A percentile compares a stretch with the other conserved stretches of the same genome.
Evolutionary conservation across 2,329 filamentous ascomycete genomes (phyloP).

Genomic region (Cyphellophora attinorum): DNA sequence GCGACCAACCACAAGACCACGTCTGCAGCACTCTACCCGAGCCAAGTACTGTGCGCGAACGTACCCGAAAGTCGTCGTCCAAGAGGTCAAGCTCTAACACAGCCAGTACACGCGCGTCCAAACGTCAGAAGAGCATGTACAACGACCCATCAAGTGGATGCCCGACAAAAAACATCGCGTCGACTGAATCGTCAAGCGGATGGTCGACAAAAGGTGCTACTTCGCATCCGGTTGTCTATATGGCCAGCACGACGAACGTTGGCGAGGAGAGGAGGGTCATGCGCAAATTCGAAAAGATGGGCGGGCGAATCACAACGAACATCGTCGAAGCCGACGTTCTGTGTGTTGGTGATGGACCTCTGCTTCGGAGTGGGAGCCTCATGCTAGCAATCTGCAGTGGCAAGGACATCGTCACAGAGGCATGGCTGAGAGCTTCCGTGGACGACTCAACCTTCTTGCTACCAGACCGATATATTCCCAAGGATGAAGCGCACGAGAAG

Average conservation of each 20-base stretch:
- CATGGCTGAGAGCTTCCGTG: constrained; percentile 34
- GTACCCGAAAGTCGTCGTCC: too few species aligned
- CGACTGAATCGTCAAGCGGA: too few species aligned
- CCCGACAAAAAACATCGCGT: too few species aligned
- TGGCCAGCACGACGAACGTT: constrained; percentile 8
- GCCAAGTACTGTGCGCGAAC: too few species aligned
- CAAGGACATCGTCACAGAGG: constrained; percentile 36
- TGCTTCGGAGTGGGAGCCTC: constrained; percentile 36
- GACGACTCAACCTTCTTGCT: constrained; percentile 26
- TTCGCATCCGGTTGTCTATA: constrained; percentile 5
- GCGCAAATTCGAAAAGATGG: constrained; percentile 5
- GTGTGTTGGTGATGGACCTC: constrained; percentile 27
- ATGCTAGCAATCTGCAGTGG: constrained; percentile 33
- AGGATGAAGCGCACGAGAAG: constrained; percentile 24
- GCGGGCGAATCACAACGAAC: constrained; percentile 5
- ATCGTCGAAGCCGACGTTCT: constrained; percentile 16
- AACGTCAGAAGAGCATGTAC: too few species aligned
- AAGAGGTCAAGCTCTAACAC: too few species aligned
- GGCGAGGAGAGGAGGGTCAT: constrained; percentile 7
- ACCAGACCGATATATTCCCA: constrained; percentile 24
- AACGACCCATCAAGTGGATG: too few species aligned
- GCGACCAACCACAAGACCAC: too few species aligned
- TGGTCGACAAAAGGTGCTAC: too few species aligned
- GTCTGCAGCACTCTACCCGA: too few species aligned
- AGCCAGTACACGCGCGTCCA: too few species aligned